A percentile compares a stretch with the other conserved stretches of the same genome.
phyloP scores from a whole-genome alignment of 805 yeast genomes.

The Ogataea allantospora region DNA sequence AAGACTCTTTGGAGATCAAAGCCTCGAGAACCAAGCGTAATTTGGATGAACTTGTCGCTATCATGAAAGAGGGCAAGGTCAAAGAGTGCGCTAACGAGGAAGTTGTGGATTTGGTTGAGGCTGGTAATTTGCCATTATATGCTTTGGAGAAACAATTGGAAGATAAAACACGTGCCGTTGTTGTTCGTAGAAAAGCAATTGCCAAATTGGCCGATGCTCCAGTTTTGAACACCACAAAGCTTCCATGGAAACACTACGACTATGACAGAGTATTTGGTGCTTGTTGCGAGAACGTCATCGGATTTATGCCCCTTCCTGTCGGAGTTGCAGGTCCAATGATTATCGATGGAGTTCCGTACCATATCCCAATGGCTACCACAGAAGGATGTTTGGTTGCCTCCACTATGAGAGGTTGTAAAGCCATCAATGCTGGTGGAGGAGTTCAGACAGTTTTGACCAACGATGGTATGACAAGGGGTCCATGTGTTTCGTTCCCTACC shows the following conservation, averaged over 20 bases:
- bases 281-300: slow-evolving; percentile 98
- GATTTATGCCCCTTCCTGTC: slow-evolving; percentile 93
- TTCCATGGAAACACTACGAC: slow-evolving; percentile 84
- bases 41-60: slow-evolving; percentile 59
- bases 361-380: slow-evolving; percentile 98
- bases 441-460: slow-evolving; percentile 85
- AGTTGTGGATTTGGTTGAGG: slow-evolving; percentile 63
- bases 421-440: slow-evolving; percentile 97
- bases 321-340: slow-evolving; percentile 97
- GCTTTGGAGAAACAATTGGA: slow-evolving; percentile 90
- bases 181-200: slow-evolving; percentile 89
- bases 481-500: slow-evolving; percentile 87
- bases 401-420: slow-evolving; percentile 98
- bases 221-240: slow-evolving; percentile 61
- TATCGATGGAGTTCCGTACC: slow-evolving; percentile 84
- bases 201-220: slow-evolving; percentile 82
- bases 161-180: slow-evolving; percentile 90
- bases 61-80: slow-evolving; percentile 70
- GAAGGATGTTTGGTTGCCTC: slow-evolving; percentile 99
- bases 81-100: slow-evolving; percentile 68
- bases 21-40: slow-evolving; percentile 36
- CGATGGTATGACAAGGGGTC: slow-evolving; percentile 99
- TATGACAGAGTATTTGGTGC: slow-evolving; percentile 97
- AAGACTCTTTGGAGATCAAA: slow-evolving; percentile 24
- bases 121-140: slow-evolving; percentile 84